Evolutionary conservation across 1,284 basidiomycete genomes (phyloP).

Genomic region (Clitocybe nebularis): DNA sequence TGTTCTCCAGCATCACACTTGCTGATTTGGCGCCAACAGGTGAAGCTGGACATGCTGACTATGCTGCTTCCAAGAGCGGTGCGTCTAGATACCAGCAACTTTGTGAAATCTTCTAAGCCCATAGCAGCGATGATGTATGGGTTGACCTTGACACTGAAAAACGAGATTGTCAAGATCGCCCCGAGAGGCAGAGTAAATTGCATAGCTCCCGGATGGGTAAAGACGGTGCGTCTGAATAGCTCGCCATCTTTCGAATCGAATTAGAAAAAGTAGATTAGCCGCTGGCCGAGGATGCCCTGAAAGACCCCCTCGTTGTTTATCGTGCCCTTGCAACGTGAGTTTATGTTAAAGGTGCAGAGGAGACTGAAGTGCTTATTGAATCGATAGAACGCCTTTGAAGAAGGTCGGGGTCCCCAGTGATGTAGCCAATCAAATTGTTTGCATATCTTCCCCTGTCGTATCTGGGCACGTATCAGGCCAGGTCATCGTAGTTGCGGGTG

Average conservation of each 20-base stretch:
- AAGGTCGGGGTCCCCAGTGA: slow-evolving; percentile 64
- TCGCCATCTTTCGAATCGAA: not conserved
- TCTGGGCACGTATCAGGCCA: slow-evolving; percentile 50
- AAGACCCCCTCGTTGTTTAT: slow-evolving; percentile 38
- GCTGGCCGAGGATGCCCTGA: slow-evolving; percentile 41
- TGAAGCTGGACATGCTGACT: slow-evolving; percentile 65
- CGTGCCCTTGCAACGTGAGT: slow-evolving; percentile 63
- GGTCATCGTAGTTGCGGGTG: slow-evolving; percentile 1
- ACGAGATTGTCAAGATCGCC: slow-evolving; percentile 76
- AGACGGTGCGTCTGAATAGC: slow-evolving; percentile 32
- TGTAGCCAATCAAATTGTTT: slow-evolving; percentile 61
- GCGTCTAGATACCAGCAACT: slow-evolving; percentile 12
- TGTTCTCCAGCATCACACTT: not conserved
- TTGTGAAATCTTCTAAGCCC: slow-evolving; percentile 14
- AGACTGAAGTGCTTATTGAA: not conserved
- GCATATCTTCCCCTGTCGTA: slow-evolving; percentile 56
- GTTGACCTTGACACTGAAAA: slow-evolving; percentile 65
- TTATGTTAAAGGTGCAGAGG: not conserved
- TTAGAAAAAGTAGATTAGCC: slow-evolving; percentile 24
- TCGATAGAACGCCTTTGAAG: slow-evolving; percentile 61
- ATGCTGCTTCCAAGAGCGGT: slow-evolving; percentile 59
- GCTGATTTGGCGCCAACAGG: slow-evolving; percentile 16
- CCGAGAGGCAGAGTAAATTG: slow-evolving; percentile 69
- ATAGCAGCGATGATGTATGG: slow-evolving; percentile 69
- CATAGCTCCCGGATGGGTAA: slow-evolving; percentile 71